A percentile compares a stretch with the other conserved stretches of the same genome.
Conservation (phyloP, 306 rosid genomes). For the Cotoneaster glaucophyllus region DNA sequence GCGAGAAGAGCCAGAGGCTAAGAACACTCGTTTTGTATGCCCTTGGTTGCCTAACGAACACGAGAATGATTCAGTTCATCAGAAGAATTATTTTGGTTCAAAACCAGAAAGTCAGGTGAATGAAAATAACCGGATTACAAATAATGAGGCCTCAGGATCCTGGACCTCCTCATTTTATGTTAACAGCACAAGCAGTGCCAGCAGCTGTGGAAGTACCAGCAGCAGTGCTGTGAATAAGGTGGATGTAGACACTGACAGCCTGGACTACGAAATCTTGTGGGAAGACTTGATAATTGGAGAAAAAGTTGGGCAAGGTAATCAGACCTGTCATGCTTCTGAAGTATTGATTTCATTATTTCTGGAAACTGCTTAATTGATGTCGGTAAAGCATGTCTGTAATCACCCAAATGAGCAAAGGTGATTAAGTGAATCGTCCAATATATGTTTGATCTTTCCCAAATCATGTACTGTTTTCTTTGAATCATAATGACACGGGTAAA, state of each 20-base stretch:
- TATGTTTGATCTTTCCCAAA: constrained; percentile 3
- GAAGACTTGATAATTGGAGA: constrained; percentile 92
- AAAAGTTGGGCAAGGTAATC: constrained; percentile 91
- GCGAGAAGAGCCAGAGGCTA: constrained; percentile 55
- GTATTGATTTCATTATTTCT: constrained; percentile 7
- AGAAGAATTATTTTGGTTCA: constrained; percentile 30
- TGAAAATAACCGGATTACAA: constrained; percentile 47
- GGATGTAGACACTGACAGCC: constrained; percentile 73
- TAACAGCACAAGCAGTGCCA: constrained; percentile 93
- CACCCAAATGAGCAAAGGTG: background rate
- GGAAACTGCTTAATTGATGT: background rate
- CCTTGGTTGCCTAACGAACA: constrained; percentile 66
- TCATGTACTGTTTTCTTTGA: background rate
- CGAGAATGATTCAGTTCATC: constrained; percentile 48
- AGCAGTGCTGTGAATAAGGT: constrained; percentile 68
- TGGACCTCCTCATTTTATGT: constrained; percentile 72
- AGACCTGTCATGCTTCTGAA: constrained; percentile 10
- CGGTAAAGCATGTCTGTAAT: background rate
- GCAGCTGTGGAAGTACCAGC: constrained; percentile 92
- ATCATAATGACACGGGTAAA: background rate
- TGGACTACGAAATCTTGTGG: constrained; percentile 97
- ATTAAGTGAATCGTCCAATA: background rate
- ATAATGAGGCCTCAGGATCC: constrained; percentile 68
- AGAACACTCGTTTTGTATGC: constrained; percentile 36
- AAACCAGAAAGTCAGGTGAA: constrained; percentile 51